Percentiles rank a stretch among this genome's conserved stretches.
phyloP scores from a whole-genome alignment of 495 filamentous ascomycete genomes.

The Letharia columbiana region DNA sequence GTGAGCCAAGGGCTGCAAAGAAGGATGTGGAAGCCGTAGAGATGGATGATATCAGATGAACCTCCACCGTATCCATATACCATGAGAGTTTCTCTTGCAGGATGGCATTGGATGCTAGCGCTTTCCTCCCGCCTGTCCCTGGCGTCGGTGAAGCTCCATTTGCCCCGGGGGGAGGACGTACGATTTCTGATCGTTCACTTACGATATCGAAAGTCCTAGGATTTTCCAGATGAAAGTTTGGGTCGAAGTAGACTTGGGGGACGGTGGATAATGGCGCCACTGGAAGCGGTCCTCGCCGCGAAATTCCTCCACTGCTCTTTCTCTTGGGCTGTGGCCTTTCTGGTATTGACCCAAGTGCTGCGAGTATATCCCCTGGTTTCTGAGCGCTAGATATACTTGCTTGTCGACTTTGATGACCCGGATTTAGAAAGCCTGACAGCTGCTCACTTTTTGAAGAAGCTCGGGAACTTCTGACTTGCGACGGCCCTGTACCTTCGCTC shows the following conservation, averaged over 20 bases:
- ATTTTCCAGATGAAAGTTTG: constrained; percentile 92
- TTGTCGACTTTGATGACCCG: constrained; percentile 17
- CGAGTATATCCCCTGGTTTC: constrained; percentile 10
- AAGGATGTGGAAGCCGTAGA: constrained; percentile 92
- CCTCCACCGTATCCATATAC: constrained; percentile 99
- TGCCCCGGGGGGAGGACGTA: constrained; percentile 51
- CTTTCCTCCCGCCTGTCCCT: constrained; percentile 54
- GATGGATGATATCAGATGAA: constrained; percentile 93
- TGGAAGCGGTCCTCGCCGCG: constrained; percentile 48
- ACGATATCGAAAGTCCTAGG: constrained; percentile 94
- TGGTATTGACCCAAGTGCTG: constrained; percentile 34
- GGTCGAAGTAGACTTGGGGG: constrained; percentile 86
- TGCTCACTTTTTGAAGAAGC: constrained; percentile 14
- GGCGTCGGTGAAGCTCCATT: constrained; percentile 59
- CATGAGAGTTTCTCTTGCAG: constrained; percentile 98
- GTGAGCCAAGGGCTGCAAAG: constrained; percentile 86
- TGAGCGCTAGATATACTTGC: constrained; percentile 13
- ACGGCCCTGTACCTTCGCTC: constrained; percentile 47
- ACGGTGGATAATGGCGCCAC: constrained; percentile 86
- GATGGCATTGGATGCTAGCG: constrained; percentile 91
- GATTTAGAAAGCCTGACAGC: background rate
- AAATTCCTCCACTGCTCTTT: constrained; percentile 44
- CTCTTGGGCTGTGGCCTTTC: constrained; percentile 40
- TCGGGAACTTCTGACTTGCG: constrained; percentile 26
- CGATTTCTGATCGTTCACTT: constrained; percentile 89